Base-by-base conservation (phyloP, 2,329 filamentous ascomycete species). In the Leptographium lundbergii region DNA sequence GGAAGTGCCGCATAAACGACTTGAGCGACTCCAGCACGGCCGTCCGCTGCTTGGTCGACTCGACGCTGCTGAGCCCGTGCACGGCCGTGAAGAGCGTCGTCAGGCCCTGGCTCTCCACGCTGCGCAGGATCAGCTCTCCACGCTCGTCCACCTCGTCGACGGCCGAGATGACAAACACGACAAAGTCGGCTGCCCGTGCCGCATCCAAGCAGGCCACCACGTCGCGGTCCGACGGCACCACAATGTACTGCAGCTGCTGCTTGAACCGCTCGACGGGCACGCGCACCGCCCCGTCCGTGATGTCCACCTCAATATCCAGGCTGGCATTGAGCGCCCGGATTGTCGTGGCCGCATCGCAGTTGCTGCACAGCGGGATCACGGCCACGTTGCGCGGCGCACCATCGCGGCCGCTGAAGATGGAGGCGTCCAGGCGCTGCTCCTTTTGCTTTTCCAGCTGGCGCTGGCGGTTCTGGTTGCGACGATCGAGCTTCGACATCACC, bases 401-500 rank as follows among this genome's bases (percentile, higher is more conserved):
- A 74, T 95, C 87, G 59, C 84, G 84, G 5, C 92, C 94, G n/a
- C 82, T 74, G 68, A 99, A 99, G 25, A 99, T 77, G 45, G 84
- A 89, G 0, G 82, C 85, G 57, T 90, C 87, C 65, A 88, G 87
- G 54, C 87, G 79, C 68, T 94, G 88, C 66, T 94, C 90, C 69
- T 85, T 85, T 69, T 91, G 85, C 73, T 97, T 96, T 65, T 85
- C 79, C 62, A 88, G 76, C 67, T 92, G 88, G 71, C 87, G 85
- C 77, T 99, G 94, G 73, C 92, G 92, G 66, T 90, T 89, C 76
- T 95, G 90, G 73, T 99, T 97, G 67, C 90, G 86, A 61, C 94
- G 87, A 73, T 96, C 91, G 71, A 99, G 82, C 74, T 97, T 99
- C 61, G 91, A 95, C 89, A 96, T 92, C 74, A 96, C 84, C 75